These are phyloP conservation scores for Acrocalymma vagum DNA, from an alignment of 2,329 filamentous ascomycete genomes.

Conservation along the genomic window DNA sequence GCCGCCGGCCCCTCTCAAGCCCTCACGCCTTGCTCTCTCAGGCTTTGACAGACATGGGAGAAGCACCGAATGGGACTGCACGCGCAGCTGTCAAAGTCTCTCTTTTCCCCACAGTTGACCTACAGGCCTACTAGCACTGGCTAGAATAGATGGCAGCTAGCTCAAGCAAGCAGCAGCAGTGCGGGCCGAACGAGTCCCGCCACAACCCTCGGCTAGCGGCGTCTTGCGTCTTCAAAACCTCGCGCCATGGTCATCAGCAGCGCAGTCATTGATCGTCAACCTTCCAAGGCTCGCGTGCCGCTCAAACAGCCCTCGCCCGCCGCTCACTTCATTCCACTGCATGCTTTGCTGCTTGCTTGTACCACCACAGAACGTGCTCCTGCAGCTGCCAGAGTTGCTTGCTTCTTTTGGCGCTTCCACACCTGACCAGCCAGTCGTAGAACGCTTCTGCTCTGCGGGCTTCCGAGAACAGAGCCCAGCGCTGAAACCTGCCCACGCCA, in stretches of 20 bases:
- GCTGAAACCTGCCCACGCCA: conserved; percentile 37
- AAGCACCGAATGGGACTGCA: too few relatives aligned
- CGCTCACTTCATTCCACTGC: conserved; percentile 21
- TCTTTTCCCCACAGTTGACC: too few relatives aligned
- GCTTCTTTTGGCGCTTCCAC: conserved; percentile 28
- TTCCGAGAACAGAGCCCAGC: conserved; percentile 36
- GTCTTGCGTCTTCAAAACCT: conserved; percentile 24
- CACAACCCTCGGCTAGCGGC: conserved; percentile 28
- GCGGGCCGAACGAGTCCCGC: conserved; percentile 16
- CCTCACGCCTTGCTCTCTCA: too few relatives aligned
- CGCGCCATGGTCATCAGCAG: conserved; percentile 30
- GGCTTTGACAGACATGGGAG: too few relatives aligned
- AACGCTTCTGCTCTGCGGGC: conserved; percentile 30
- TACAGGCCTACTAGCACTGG: too few relatives aligned
- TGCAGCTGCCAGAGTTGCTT: conserved; percentile 23
- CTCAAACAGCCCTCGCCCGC: conserved; percentile 28
- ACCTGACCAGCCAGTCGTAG: conserved; percentile 32
- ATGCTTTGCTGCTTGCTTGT: conserved; percentile 26
- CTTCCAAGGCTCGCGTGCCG: conserved; percentile 29
- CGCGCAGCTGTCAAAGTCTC: too few relatives aligned
- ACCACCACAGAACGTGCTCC: conserved; percentile 39
- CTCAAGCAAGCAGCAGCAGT: too few relatives aligned
- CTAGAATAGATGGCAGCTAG: too few relatives aligned
- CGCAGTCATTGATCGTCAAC: conserved; percentile 22
- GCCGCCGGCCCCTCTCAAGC: conserved; percentile 5